A percentile compares a stretch with the other conserved stretches of the same genome.
Evolutionary conservation across 2,329 filamentous ascomycete genomes (phyloP).

Genomic region (Didymella sp.): DNA sequence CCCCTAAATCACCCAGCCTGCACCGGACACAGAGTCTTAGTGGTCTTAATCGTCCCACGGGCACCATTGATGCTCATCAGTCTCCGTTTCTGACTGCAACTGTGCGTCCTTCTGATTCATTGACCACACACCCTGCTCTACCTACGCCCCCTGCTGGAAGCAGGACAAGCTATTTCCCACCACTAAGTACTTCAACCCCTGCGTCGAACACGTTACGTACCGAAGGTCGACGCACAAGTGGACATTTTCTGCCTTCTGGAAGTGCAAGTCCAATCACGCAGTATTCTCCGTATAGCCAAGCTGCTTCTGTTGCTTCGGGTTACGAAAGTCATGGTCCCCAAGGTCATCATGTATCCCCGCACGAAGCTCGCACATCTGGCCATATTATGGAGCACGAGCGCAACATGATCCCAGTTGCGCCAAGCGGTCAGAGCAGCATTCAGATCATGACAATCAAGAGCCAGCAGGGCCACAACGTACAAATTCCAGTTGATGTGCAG

Average conservation of each 20-base stretch:
- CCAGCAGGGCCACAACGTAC: constrained; percentile 57
- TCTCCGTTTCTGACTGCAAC: constrained; percentile 56
- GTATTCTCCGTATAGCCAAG: constrained; percentile 50
- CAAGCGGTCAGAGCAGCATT: constrained; percentile 56
- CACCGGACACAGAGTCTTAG: constrained; percentile 61
- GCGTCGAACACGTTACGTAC: constrained; percentile 34
- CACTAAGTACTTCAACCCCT: constrained; percentile 42
- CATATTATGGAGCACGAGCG: constrained; percentile 35
- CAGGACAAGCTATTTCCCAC: constrained; percentile 47
- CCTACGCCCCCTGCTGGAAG: constrained; percentile 54
- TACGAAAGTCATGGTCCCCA: constrained; percentile 46
- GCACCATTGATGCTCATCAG: constrained; percentile 58
- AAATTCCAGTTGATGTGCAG: constrained; percentile 78
- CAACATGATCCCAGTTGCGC: constrained; percentile 55
- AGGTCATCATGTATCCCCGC: constrained; percentile 26
- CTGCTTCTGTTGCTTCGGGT: constrained; percentile 44
- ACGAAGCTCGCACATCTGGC: constrained; percentile 7
- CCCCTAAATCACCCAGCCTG: constrained; percentile 62
- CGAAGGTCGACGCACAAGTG: constrained; percentile 38
- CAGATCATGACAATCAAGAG: constrained; percentile 63
- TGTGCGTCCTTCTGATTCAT: constrained; percentile 53
- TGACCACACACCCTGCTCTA: constrained; percentile 55
- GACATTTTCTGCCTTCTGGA: constrained; percentile 52
- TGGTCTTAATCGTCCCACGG: constrained; percentile 52
- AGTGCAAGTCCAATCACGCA: constrained; percentile 57